Conservation (phyloP, 352 stramenopile genomes). For the Albugo laibachii region DNA sequence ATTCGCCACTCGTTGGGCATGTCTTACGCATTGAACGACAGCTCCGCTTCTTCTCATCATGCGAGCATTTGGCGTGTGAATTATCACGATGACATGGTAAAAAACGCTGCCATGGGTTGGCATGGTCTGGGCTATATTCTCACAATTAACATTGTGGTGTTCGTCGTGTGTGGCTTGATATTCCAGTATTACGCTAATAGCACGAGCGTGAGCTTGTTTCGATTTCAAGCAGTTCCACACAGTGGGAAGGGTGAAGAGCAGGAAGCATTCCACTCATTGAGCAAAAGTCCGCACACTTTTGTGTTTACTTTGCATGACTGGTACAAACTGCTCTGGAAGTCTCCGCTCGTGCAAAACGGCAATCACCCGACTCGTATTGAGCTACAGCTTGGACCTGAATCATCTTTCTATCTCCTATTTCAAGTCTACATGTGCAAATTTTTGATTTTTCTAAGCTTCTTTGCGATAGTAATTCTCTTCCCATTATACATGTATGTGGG, state of each 20-base stretch:
- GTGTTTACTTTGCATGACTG: conserved; percentile 37
- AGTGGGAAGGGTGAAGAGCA: background rate
- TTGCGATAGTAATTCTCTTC: conserved; percentile 45
- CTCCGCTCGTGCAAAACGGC: conserved; percentile 16
- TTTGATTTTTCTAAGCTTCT: conserved; percentile 30
- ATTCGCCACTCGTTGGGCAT: too few species aligned
- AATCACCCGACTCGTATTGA: conserved; percentile 34
- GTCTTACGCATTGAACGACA: too few species aligned
- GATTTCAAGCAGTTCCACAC: conserved; percentile 17
- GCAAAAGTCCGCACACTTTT: background rate
- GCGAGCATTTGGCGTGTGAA: conserved; percentile 4
- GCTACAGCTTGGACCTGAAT: conserved; percentile 38
- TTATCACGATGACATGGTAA: conserved; percentile 58
- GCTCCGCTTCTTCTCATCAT: too few species aligned
- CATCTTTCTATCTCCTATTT: conserved; percentile 71
- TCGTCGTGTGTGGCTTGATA: conserved; percentile 31
- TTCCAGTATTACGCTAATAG: conserved; percentile 45
- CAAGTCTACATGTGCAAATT: conserved; percentile 56
- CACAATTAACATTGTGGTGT: conserved; percentile 44
- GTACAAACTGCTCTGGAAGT: conserved; percentile 44
- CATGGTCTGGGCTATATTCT: conserved; percentile 62
- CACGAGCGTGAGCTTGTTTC: conserved; percentile 55
- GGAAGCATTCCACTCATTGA: background rate
- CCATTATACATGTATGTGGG: conserved; percentile 49
- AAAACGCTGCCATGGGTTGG: conserved; percentile 57